phyloP scores from a whole-genome alignment of 495 filamentous ascomycete species.

The Tuber magnatum region DNA sequence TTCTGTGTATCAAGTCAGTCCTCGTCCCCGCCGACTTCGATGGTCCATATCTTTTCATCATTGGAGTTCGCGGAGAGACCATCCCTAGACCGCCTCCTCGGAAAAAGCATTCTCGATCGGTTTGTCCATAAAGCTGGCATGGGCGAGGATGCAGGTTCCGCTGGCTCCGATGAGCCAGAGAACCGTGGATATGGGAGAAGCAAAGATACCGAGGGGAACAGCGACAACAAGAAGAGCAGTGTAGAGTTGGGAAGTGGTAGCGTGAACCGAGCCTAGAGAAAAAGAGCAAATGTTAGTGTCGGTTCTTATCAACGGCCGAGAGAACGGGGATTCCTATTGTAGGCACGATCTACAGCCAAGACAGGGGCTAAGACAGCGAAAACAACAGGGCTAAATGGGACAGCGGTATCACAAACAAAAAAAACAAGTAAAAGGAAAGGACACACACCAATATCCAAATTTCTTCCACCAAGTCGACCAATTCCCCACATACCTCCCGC shows the following conservation, averaged over 20 bases:
- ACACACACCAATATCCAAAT: conserved; percentile 66
- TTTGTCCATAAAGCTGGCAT: conserved; percentile 94
- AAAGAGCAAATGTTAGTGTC: background rate
- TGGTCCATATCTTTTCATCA: conserved; percentile 41
- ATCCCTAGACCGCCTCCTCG: conserved; percentile 98
- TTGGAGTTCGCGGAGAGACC: conserved; percentile 42
- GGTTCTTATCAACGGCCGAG: background rate
- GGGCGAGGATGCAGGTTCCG: conserved; percentile 84
- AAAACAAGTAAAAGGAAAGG: background rate
- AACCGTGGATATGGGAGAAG: conserved; percentile 69
- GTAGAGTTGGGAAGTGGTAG: conserved; percentile 91
- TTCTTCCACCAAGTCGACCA: conserved; percentile 73
- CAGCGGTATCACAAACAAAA: background rate
- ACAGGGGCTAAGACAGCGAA: background rate
- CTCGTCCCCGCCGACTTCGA: conserved; percentile 18
- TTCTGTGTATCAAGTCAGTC: conserved; percentile 12
- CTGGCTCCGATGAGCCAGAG: conserved; percentile 94
- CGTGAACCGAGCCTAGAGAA: conserved; percentile 52
- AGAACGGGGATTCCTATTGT: background rate
- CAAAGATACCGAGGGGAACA: conserved; percentile 73
- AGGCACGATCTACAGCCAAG: background rate
- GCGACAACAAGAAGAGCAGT: conserved; percentile 73
- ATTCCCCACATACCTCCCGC: conserved; percentile 81
- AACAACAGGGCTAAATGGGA: background rate
- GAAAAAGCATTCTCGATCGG: conserved; percentile 99